These are phyloP conservation scores for Fraxinus latifolia DNA, from an alignment of 305 asterid genomes.

Conservation along the genomic window DNA sequence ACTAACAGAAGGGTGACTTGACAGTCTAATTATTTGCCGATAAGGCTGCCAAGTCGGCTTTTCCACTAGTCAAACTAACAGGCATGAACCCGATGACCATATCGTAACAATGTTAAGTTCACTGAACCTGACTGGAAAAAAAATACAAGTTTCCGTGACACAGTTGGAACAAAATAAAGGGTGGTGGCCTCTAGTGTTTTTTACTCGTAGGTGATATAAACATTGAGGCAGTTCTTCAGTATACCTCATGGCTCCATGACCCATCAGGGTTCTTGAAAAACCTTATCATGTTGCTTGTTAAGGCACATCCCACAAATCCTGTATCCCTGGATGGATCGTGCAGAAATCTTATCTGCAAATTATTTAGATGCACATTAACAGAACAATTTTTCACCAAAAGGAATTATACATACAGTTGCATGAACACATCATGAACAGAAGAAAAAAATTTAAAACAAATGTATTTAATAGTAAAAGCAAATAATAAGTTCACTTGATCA, in stretches of 20 bases:
- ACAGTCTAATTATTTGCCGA: neutral
- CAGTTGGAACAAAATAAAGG: neutral
- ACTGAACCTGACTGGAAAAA: neutral
- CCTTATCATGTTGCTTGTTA: conserved; percentile 84
- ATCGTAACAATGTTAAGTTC: neutral
- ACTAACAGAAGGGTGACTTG: neutral
- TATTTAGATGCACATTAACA: neutral
- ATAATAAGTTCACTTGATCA: conserved; percentile 11
- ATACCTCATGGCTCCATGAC: conserved; percentile 91
- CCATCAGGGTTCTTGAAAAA: conserved; percentile 83
- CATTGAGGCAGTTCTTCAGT: neutral
- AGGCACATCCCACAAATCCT: conserved; percentile 92
- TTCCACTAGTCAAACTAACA: neutral
- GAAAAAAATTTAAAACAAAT: neutral
- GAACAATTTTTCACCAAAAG: neutral
- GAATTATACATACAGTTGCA: neutral
- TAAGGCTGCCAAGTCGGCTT: neutral
- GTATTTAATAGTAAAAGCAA: neutral
- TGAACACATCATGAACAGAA: neutral
- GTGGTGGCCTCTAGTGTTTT: neutral
- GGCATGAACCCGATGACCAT: neutral
- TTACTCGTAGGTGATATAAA: neutral
- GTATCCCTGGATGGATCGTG: conserved; percentile 85
- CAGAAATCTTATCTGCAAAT: conserved; percentile 73
- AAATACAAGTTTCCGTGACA: neutral